A percentile compares a stretch with the other conserved stretches of the same genome.
Evolutionary conservation across 1,284 basidiomycete genomes (phyloP).

Genomic region (Malassezia brasiliensis): DNA sequence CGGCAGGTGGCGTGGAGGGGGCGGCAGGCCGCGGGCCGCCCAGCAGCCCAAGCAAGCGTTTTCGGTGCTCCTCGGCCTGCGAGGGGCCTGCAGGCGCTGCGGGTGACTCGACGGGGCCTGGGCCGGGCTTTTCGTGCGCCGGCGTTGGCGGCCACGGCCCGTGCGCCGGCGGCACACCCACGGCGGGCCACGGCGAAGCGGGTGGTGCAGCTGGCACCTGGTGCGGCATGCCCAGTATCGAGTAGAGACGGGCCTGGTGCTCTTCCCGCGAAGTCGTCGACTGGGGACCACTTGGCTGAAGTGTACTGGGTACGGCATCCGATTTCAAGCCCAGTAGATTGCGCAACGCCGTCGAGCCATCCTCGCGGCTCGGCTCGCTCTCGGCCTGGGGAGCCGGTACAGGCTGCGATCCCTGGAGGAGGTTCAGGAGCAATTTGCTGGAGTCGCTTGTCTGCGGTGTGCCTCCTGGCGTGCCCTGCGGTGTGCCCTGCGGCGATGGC

Average conservation of each 20-base stretch:
- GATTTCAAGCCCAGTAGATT: slow-evolving; percentile 7
- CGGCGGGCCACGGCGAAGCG: background rate
- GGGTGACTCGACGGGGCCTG: too few species aligned
- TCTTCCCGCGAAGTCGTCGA: too few species aligned
- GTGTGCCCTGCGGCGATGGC: background rate
- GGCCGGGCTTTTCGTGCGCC: too few species aligned
- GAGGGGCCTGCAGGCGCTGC: background rate
- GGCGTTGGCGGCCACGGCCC: background rate
- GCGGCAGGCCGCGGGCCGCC: background rate
- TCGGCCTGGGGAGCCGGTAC: slow-evolving; percentile 7
- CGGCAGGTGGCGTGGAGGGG: too few species aligned
- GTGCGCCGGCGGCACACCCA: background rate
- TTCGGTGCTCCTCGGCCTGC: background rate
- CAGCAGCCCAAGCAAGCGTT: background rate
- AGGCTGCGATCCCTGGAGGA: slow-evolving; percentile 8
- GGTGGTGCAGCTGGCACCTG: too few species aligned
- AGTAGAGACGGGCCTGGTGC: too few species aligned
- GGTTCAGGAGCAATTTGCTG: background rate
- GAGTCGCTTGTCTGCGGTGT: background rate
- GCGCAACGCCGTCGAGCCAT: slow-evolving; percentile 10
- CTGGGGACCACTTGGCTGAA: background rate
- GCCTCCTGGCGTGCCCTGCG: too few species aligned
- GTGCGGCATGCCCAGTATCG: too few species aligned
- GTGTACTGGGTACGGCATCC: background rate
- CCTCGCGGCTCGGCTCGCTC: slow-evolving; percentile 1